Conservation (phyloP, 2,329 filamentous ascomycete species). For the Penicillium sp. region DNA sequence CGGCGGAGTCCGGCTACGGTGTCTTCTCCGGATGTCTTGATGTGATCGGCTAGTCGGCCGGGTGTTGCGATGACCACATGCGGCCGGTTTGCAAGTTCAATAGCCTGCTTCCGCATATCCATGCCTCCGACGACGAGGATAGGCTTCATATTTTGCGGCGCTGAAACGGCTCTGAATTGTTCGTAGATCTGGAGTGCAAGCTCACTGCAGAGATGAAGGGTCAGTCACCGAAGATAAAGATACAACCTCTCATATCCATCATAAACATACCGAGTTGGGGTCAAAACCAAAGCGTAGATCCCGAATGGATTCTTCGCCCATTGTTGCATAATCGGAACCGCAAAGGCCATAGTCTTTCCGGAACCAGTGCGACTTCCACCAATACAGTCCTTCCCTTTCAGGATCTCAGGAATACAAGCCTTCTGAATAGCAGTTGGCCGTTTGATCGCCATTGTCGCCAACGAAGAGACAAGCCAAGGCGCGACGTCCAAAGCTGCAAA, state of each 20-base stretch:
- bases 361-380: slow-evolving; percentile 93
- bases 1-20: slow-evolving; percentile 78
- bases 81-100: slow-evolving; percentile 74
- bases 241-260: not conserved
- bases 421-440: slow-evolving; percentile 90
- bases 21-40: slow-evolving; percentile 85
- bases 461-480: slow-evolving; percentile 83
- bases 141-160: slow-evolving; percentile 81
- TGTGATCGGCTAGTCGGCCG: slow-evolving; percentile 88
- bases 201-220: slow-evolving; percentile 57
- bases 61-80: slow-evolving; percentile 95
- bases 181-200: slow-evolving; percentile 94
- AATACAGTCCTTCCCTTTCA: slow-evolving; percentile 90
- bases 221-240: not conserved
- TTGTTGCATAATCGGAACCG: slow-evolving; percentile 87
- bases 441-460: slow-evolving; percentile 75
- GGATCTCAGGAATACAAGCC: slow-evolving; percentile 85
- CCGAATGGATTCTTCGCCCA: slow-evolving; percentile 91
- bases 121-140: slow-evolving; percentile 87
- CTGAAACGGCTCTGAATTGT: slow-evolving; percentile 89
- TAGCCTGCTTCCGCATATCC: slow-evolving; percentile 88
- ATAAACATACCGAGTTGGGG: slow-evolving; percentile 67
- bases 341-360: slow-evolving; percentile 95
- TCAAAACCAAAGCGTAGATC: slow-evolving; percentile 85
- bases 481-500: slow-evolving; percentile 72